Evolutionary conservation across 306 rosid species (phyloP).

Genomic region (Cyclanthera cordifolia): DNA sequence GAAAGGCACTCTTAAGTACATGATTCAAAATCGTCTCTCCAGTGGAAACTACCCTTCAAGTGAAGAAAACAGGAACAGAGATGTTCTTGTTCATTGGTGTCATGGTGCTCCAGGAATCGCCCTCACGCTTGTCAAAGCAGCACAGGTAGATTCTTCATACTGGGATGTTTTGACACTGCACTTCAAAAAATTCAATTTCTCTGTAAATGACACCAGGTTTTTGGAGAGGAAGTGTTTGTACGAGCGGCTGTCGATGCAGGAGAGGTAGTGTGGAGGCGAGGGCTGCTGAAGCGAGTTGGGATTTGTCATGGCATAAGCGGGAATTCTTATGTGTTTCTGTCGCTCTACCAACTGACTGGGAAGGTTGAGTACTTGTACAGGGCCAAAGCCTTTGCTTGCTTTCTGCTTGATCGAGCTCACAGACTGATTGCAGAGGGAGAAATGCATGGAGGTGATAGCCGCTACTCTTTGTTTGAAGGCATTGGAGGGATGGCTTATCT

Average conservation of each 20-base stretch:
- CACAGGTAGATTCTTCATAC: conserved; percentile 38
- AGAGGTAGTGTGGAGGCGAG: conserved; percentile 63
- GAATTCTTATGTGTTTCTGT: conserved; percentile 66
- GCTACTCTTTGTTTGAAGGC: conserved; percentile 65
- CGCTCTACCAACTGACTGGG: conserved; percentile 58
- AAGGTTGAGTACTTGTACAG: conserved; percentile 46
- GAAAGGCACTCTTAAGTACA: conserved; percentile 51
- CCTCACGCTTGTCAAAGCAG: conserved; percentile 68
- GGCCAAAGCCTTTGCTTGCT: conserved; percentile 74
- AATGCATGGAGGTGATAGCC: conserved; percentile 79
- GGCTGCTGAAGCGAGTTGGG: conserved; percentile 72
- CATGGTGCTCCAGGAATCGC: conserved; percentile 79
- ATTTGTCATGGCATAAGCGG: conserved; percentile 77
- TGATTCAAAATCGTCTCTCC: conserved; percentile 38
- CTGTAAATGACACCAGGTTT: conserved; percentile 28
- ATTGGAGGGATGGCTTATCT: conserved; percentile 63
- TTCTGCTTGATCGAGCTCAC: conserved; percentile 48
- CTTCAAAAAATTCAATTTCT: not conserved
- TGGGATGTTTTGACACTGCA: not conserved
- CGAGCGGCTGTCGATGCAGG: conserved; percentile 67
- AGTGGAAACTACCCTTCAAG: conserved; percentile 59
- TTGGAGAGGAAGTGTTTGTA: conserved; percentile 43
- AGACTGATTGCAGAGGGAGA: conserved; percentile 41
- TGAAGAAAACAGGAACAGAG: conserved; percentile 43
- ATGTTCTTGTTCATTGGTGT: conserved; percentile 71